Conservation (phyloP, 257 asterid species). For the Solanum megistacrolobum region DNA sequence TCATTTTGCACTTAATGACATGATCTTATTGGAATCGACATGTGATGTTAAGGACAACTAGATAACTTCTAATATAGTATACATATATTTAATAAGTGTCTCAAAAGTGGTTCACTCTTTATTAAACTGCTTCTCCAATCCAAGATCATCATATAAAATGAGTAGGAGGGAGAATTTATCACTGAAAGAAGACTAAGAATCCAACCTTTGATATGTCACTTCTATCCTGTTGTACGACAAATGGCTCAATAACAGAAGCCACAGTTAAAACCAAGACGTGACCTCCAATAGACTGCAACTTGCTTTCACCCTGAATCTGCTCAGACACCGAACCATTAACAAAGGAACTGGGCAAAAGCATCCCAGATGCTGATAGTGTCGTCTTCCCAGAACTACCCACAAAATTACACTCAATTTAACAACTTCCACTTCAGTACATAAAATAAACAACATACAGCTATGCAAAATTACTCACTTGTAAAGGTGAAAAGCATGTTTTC, state of each 20-base stretch:
- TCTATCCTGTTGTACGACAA: slow-evolving; percentile 35
- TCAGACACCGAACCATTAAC: slow-evolving; percentile 8
- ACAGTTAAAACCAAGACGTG: slow-evolving; percentile 54
- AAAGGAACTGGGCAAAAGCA: slow-evolving; percentile 54
- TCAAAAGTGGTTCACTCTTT: not conserved
- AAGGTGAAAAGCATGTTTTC: slow-evolving; percentile 89
- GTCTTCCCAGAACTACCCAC: slow-evolving; percentile 75
- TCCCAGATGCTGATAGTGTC: slow-evolving; percentile 87
- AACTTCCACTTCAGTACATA: not conserved
- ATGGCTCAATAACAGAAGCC: slow-evolving; percentile 88
- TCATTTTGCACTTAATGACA: not conserved
- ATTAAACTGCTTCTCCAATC: not conserved
- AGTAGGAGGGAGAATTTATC: not conserved
- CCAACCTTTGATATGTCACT: slow-evolving; percentile 41
- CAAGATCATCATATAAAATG: not conserved
- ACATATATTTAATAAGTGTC: not conserved
- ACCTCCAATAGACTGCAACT: slow-evolving; percentile 14
- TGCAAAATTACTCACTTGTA: slow-evolving; percentile 51
- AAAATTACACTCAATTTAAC: not conserved
- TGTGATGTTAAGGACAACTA: not conserved
- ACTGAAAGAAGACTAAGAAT: not conserved
- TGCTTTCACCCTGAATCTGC: slow-evolving; percentile 9
- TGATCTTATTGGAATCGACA: not conserved
- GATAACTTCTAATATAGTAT: not conserved
- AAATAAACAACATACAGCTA: not conserved